These are phyloP conservation scores for Phytopythium kandeliae DNA, from an alignment of 352 stramenopile genomes.

Conservation along the genomic window DNA sequence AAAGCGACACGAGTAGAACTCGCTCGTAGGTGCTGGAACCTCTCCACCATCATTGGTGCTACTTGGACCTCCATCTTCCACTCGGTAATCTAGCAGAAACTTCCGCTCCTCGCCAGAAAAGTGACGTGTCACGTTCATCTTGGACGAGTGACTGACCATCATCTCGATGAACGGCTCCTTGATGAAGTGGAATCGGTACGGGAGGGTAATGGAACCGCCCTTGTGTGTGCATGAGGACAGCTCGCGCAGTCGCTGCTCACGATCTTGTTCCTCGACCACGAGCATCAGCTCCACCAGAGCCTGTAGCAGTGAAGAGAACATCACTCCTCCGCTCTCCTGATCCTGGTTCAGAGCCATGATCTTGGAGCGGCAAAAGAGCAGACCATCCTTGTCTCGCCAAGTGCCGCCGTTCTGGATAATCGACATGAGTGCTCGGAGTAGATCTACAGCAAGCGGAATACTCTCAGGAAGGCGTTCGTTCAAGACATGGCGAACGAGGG, in stretches of 20 bases:
- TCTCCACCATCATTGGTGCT: slow-evolving; percentile 13
- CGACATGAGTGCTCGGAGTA: slow-evolving; percentile 63
- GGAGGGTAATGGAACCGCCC: slow-evolving; percentile 53
- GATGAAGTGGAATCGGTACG: slow-evolving; percentile 73
- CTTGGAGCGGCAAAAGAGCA: slow-evolving; percentile 82
- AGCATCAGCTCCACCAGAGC: slow-evolving; percentile 82
- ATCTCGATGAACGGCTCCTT: slow-evolving; percentile 63
- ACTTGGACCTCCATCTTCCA: slow-evolving; percentile 27
- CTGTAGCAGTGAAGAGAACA: slow-evolving; percentile 69
- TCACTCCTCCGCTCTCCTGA: slow-evolving; percentile 60
- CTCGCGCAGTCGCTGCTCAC: slow-evolving; percentile 34
- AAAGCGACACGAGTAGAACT: slow-evolving; percentile 73
- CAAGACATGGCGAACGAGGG: slow-evolving; percentile 67
- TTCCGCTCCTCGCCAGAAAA: slow-evolving; percentile 72
- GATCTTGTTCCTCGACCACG: slow-evolving; percentile 73
- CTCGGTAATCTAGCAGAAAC: slow-evolving; percentile 63
- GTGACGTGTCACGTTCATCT: slow-evolving; percentile 69
- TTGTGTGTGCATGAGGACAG: slow-evolving; percentile 47
- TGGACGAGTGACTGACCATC: slow-evolving; percentile 76
- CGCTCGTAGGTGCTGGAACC: slow-evolving; percentile 9
- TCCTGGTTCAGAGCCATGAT: slow-evolving; percentile 82
- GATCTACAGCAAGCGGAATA: slow-evolving; percentile 41
- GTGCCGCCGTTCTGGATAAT: slow-evolving; percentile 51
- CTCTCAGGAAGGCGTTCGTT: slow-evolving; percentile 49
- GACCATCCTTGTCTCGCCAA: slow-evolving; percentile 66